phyloP scores from a whole-genome alignment of 2,329 filamentous ascomycete genomes.

The Fusarium paranaense region DNA sequence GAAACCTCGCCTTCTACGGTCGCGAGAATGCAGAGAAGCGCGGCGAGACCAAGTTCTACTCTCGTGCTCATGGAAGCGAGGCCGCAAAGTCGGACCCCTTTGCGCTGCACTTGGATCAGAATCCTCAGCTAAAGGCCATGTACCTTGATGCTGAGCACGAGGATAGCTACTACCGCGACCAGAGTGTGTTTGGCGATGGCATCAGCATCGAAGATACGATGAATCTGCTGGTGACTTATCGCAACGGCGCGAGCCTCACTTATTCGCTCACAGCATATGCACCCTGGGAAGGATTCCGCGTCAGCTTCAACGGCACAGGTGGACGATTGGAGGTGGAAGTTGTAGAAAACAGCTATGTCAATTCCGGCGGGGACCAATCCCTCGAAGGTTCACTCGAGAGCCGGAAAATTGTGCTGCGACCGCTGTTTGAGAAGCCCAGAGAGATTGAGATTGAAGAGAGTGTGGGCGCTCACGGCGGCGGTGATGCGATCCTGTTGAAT shows the following conservation, averaged over 20 bases:
- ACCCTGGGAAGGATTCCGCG: conserved; percentile 71
- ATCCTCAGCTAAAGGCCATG: conserved; percentile 66
- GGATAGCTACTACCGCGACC: conserved; percentile 71
- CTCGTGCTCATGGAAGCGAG: conserved; percentile 62
- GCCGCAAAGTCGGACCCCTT: conserved; percentile 67
- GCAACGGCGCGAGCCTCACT: conserved; percentile 67
- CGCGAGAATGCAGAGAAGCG: conserved; percentile 69
- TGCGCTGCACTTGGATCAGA: conserved; percentile 65
- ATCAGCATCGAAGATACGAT: conserved; percentile 75
- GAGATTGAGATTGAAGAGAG: conserved; percentile 65
- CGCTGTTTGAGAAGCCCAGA: conserved; percentile 66
- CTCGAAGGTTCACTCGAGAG: conserved; percentile 65
- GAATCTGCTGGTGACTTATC: conserved; percentile 69
- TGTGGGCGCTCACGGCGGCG: conserved; percentile 69
- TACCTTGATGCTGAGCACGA: conserved; percentile 73
- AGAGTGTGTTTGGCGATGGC: conserved; percentile 72
- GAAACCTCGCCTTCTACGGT: conserved; percentile 70
- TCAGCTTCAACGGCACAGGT: conserved; percentile 68
- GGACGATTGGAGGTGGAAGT: conserved; percentile 71
- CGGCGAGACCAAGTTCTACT: conserved; percentile 63
- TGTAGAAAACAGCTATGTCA: conserved; percentile 72
- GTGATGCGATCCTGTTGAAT: conserved; percentile 66
- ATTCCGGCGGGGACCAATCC: conserved; percentile 68
- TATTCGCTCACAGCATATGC: conserved; percentile 71
- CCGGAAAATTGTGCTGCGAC: conserved; percentile 61